Percentiles rank a stretch among this genome's conserved stretches.
These are phyloP conservation scores for Coprinopsis strossmayeri DNA, from an alignment of 768 basidiomycete genomes.

Conservation along the genomic window DNA sequence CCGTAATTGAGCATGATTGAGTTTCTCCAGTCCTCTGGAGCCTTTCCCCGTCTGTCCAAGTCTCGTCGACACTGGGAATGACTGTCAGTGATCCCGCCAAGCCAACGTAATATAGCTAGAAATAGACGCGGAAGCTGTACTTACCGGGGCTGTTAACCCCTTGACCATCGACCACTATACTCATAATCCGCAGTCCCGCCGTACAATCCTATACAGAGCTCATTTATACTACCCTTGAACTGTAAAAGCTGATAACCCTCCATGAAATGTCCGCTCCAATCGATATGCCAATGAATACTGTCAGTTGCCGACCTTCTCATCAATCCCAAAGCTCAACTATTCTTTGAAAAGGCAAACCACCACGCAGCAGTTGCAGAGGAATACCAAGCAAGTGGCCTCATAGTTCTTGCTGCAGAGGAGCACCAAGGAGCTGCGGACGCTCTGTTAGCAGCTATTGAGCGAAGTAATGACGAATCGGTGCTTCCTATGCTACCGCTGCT, in stretches of 20 bases:
- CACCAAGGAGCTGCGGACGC: conserved; percentile 73
- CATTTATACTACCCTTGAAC: too few species aligned
- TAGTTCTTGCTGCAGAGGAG: conserved; percentile 68
- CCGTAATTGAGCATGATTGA: too few species aligned
- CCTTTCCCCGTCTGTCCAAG: too few species aligned
- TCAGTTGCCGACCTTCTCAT: conserved; percentile 20
- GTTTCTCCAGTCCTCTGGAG: too few species aligned
- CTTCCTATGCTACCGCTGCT: conserved; percentile 16
- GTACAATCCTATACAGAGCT: not conserved
- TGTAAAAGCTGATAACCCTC: not conserved
- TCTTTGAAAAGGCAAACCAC: conserved; percentile 71
- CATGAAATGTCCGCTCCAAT: conserved; percentile 28
- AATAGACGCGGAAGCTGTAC: conserved; percentile 1
- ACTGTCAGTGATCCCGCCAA: too few species aligned
- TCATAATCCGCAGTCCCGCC: not conserved
- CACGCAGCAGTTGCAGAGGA: conserved; percentile 81
- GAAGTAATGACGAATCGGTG: conserved; percentile 70
- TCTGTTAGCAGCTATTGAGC: conserved; percentile 66
- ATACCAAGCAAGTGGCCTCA: conserved; percentile 54
- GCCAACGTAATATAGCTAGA: not conserved
- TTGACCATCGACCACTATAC: not conserved
- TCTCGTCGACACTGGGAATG: too few species aligned
- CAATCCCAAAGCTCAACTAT: not conserved
- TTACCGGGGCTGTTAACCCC: not conserved
- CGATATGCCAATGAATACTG: conserved; percentile 47